Evolutionary conservation across 345 rosid species (phyloP).

Genomic region (Arabidopsis arenosa): DNA sequence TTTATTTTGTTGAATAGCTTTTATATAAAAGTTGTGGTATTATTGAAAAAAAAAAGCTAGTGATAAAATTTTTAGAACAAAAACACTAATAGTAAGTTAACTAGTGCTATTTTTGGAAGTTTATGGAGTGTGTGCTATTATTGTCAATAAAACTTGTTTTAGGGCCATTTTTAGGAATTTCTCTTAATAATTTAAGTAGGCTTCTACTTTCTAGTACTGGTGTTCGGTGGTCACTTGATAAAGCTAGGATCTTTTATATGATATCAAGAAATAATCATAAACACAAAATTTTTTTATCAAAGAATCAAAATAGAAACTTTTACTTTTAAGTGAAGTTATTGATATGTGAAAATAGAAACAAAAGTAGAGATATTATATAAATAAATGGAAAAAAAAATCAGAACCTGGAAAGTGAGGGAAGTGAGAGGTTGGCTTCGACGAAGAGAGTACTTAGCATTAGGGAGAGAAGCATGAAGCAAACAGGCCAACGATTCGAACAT

Average conservation of each 20-base stretch:
- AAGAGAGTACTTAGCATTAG: constrained; percentile 58
- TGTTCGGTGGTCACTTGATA: constrained; percentile 38
- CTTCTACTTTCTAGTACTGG: constrained; percentile 23
- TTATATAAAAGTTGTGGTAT: no score
- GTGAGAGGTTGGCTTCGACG: constrained; percentile 50
- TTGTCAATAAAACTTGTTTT: no score
- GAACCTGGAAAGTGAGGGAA: constrained; percentile 71
- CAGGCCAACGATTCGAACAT: constrained; percentile 83
- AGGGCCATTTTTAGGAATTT: no score
- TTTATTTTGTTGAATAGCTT: no score
- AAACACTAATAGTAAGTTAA: no score
- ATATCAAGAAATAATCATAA: constrained; percentile 28
- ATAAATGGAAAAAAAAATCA: not conserved
- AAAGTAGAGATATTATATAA: not conserved
- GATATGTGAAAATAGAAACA: constrained; percentile 22
- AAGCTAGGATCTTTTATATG: constrained; percentile 15
- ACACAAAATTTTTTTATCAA: constrained; percentile 5
- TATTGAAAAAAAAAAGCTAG: no score
- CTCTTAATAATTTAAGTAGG: constrained; percentile 24
- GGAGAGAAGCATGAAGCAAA: constrained; percentile 73
- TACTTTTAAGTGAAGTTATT: constrained; percentile 36
- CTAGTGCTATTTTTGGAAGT: no score
- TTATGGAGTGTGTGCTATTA: no score
- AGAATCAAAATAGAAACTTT: constrained; percentile 1
- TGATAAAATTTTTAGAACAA: no score